Base-by-base conservation (phyloP, 2,329 filamentous ascomycete species). In the Claviceps sp. region DNA sequence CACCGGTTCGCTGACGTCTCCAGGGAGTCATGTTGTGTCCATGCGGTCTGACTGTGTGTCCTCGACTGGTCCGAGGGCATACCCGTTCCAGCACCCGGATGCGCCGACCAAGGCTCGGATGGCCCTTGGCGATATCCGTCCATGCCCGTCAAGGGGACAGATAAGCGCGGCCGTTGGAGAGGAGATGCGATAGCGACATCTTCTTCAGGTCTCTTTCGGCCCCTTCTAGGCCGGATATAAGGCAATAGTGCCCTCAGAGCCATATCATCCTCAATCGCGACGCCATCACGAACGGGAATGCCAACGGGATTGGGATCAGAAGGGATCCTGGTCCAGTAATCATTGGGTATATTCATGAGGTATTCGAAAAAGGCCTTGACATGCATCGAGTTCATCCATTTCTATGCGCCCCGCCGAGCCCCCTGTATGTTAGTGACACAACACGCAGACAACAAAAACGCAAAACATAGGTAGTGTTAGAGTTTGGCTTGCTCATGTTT, bases 371-470 rank as follows among this genome's bases (percentile, higher is more conserved):
- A 96, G 11, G 89, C 87, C 72, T 95, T 88, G 50, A 95, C 82
- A 65, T 95, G 90, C 85, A 95, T 91, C 5, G 89, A 90, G 64
- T 89, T 88, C 87, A 96, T 93, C 90, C 90, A 96, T 63, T 91
- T 84, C 87, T 87, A 60, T 14, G 5, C 22, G 42, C 41, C 41
- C 22, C 47, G 24, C 6, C 43, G 16, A 34, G 30, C 9, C 30
- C 30, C 30, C 30, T 34, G 30, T 34, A 34, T 34, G 47, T 50
- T 40, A 44, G 42, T 36, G 30, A 20, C 47, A 20, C 24, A 34
- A 34, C 3, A 34, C 30, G 9, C 30, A 11, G 30, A 34, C 30
- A 34, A 34, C 30, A 34, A 34, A 11, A 34, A 34, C 30, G 30
- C 30, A 34, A 34, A 20, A 20, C 20, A 20, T 20, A 20, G 20